Percentiles rank a stretch among this genome's conserved stretches.
phyloP scores from a whole-genome alignment of 768 basidiomycete genomes.

The Tephrocybe sp. region DNA sequence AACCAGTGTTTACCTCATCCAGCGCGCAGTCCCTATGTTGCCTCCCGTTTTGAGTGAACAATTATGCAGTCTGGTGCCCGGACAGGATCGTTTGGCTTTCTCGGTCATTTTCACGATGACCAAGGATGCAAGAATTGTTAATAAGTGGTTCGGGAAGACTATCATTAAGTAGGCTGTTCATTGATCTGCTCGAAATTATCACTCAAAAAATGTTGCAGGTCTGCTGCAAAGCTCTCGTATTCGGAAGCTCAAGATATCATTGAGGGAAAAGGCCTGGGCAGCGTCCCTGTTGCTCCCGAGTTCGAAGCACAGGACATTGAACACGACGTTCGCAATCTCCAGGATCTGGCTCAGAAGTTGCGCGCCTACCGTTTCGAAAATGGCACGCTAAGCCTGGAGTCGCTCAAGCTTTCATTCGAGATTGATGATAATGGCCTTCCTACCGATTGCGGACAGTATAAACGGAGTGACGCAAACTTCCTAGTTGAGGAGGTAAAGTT shows the following conservation, averaged over 20 bases:
- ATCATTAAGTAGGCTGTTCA: conserved; percentile 69
- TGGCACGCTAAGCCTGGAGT: conserved; percentile 74
- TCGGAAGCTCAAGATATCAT: conserved; percentile 78
- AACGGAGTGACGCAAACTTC: conserved; percentile 68
- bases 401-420: conserved; percentile 68
- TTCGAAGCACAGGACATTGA: conserved; percentile 62
- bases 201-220: conserved; percentile 45
- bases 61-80: conserved; percentile 87
- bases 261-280: conserved; percentile 61
- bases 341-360: conserved; percentile 70
- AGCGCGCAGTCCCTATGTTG: conserved; percentile 95
- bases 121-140: conserved; percentile 73
- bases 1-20: conserved; percentile 95
- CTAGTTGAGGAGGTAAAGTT: conserved; percentile 82
- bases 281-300: conserved; percentile 50
- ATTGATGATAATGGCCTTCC: conserved; percentile 81
- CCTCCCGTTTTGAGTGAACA: conserved; percentile 92
- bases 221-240: conserved; percentile 85
- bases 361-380: conserved; percentile 70
- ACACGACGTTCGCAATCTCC: conserved; percentile 70
- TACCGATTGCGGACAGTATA: conserved; percentile 67
- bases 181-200: neutral
- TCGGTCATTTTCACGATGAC: conserved; percentile 86
- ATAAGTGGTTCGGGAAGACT: conserved; percentile 92
- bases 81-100: conserved; percentile 88